These are phyloP conservation scores for Phallus indusiatus DNA, from an alignment of 768 basidiomycete species.

Conservation along the genomic window DNA sequence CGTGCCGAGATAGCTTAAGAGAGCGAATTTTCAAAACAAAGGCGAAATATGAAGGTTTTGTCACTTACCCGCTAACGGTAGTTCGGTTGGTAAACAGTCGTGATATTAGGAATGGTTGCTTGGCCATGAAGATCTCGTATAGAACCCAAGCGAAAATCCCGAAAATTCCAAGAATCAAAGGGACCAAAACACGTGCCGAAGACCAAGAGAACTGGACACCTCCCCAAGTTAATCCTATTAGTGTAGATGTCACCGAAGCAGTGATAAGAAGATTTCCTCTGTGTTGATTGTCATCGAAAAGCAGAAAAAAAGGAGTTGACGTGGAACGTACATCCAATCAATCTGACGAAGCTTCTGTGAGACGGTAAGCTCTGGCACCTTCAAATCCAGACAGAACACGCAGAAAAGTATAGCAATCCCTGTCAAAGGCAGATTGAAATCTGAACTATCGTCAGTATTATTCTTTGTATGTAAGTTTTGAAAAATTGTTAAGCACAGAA, in stretches of 20 bases:
- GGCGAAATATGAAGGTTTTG: not conserved
- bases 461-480: constrained; percentile 15
- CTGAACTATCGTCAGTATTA: constrained; percentile 14
- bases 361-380: constrained; percentile 24
- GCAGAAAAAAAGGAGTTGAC: not conserved
- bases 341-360: constrained; percentile 28
- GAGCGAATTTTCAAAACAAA: not conserved
- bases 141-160: constrained; percentile 29
- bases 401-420: constrained; percentile 22
- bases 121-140: constrained; percentile 27
- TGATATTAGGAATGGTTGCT: not conserved
- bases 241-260: constrained; percentile 23
- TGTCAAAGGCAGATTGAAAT: constrained; percentile 32
- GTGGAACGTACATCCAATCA: constrained; percentile 32
- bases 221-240: constrained; percentile 40
- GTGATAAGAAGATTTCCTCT: constrained; percentile 37
- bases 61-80: constrained; percentile 26
- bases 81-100: constrained; percentile 28
- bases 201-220: constrained; percentile 36
- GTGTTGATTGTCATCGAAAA: constrained; percentile 8
- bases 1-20: constrained; percentile 24
- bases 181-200: constrained; percentile 29
- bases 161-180: constrained; percentile 32
- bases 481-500: constrained; percentile 19
- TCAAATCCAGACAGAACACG: constrained; percentile 24